Evolutionary conservation across 2,329 filamentous ascomycete species (phyloP).

Genomic region (Phoma sp.): DNA sequence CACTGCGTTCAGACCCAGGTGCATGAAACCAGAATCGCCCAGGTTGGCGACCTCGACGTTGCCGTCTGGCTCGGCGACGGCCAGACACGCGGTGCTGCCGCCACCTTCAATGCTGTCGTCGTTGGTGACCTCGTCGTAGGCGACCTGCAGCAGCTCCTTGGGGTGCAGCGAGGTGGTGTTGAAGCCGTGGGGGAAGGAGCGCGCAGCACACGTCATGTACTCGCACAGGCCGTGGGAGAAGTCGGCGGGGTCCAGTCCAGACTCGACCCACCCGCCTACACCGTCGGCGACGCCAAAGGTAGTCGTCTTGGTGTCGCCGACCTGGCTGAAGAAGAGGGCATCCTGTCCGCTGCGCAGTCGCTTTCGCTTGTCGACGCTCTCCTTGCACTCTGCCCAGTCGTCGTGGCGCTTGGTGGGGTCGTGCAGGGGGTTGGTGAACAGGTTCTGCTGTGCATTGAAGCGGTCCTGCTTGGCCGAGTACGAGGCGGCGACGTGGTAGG

Average conservation of each 20-base stretch:
- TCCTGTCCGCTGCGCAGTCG: constrained; percentile 88
- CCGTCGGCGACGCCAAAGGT: constrained; percentile 93
- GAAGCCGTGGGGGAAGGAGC: constrained; percentile 58
- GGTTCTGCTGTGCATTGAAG: constrained; percentile 46
- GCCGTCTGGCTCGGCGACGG: constrained; percentile 74
- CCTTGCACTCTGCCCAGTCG: constrained; percentile 40
- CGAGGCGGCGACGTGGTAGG: constrained; percentile 50
- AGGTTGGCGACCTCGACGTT: constrained; percentile 88
- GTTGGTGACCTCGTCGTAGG: constrained; percentile 80
- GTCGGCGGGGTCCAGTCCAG: constrained; percentile 89
- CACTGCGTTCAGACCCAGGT: constrained; percentile 84
- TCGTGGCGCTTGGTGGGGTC: constrained; percentile 34
- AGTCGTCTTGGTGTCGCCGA: constrained; percentile 74
- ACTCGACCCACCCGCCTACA: constrained; percentile 93
- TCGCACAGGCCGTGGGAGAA: constrained; percentile 94
- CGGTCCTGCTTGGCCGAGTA: constrained; percentile 49
- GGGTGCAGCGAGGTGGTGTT: constrained; percentile 61
- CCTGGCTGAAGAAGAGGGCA: constrained; percentile 86
- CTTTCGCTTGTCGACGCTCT: constrained; percentile 59
- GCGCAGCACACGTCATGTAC: constrained; percentile 83
- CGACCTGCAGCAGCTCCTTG: constrained; percentile 76
- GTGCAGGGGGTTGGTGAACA: constrained; percentile 43
- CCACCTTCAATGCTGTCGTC: constrained; percentile 79
- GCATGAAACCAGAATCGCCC: constrained; percentile 92
- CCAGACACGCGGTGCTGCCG: constrained; percentile 92